Conservation (phyloP, 1,284 basidiomycete species). For the Anthracocystis walkeri region DNA sequence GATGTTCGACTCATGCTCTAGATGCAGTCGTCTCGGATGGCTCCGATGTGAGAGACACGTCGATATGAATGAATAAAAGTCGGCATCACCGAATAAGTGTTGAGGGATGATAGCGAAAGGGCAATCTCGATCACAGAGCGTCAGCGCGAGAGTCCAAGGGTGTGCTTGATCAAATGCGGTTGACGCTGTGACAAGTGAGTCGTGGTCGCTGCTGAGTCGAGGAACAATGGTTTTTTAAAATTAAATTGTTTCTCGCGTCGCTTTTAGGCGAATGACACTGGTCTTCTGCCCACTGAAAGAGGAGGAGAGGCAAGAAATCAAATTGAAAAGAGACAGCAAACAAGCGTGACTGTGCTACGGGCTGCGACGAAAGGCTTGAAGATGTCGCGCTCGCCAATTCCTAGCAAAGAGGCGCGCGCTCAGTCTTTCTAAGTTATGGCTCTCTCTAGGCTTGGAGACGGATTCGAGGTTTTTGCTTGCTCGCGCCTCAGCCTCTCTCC, state of each 20-base stretch:
- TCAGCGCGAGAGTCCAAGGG: background rate
- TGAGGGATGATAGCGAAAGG: background rate
- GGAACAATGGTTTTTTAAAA: background rate
- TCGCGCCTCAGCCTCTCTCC: background rate
- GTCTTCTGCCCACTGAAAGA: too few species aligned
- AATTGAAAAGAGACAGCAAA: too few species aligned
- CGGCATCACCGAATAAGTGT: background rate
- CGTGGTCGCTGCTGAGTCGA: slow-evolving; percentile 1
- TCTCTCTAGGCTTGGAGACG: too few species aligned
- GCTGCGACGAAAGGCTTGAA: too few species aligned
- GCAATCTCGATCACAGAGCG: slow-evolving; percentile 2
- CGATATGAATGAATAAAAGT: background rate
- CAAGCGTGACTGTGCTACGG: too few species aligned
- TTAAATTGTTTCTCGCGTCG: background rate
- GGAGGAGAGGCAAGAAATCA: too few species aligned
- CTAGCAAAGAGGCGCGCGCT: too few species aligned
- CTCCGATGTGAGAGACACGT: too few species aligned
- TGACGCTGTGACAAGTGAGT: background rate
- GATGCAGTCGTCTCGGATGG: background rate
- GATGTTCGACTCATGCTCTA: background rate
- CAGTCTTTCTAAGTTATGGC: too few species aligned
- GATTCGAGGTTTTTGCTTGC: slow-evolving; percentile 10
- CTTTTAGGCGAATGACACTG: too few species aligned
- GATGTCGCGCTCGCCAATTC: too few species aligned
- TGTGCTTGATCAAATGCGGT: background rate